phyloP scores from a whole-genome alignment of 2,329 filamentous ascomycete species.

The Sclerotinia glacialis region DNA sequence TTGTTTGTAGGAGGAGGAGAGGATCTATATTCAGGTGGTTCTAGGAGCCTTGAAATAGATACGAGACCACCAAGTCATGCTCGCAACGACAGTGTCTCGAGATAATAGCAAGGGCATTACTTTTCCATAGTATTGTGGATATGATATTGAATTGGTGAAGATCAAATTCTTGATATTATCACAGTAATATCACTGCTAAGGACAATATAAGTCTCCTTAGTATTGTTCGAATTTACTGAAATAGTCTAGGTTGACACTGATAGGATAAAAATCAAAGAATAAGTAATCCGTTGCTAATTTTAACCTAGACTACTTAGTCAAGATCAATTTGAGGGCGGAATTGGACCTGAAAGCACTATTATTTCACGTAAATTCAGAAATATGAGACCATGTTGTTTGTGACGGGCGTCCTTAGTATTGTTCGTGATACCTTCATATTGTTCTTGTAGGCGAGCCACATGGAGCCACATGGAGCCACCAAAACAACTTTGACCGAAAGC shows the following conservation, averaged over 20 bases:
- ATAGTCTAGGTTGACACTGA: background rate
- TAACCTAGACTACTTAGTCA: conserved; percentile 2
- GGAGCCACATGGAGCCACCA: conserved; percentile 8
- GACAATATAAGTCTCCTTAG: conserved; percentile 16
- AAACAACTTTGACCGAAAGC: background rate
- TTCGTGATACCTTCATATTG: conserved; percentile 19
- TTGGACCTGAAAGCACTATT: background rate
- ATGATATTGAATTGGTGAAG: background rate
- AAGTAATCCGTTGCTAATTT: background rate
- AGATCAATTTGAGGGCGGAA: background rate
- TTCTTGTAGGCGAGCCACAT: conserved; percentile 20
- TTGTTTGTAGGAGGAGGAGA: background rate
- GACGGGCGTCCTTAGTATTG: conserved; percentile 18
- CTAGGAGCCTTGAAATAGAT: background rate
- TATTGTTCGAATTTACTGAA: conserved; percentile 16
- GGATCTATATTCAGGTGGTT: background rate
- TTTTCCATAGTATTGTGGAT: conserved; percentile 9
- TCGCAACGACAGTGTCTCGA: conserved; percentile 7
- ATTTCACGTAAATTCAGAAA: background rate
- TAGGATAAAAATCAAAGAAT: background rate
- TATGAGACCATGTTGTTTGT: conserved; percentile 11
- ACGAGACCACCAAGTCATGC: background rate
- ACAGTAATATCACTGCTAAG: background rate
- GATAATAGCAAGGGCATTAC: conserved; percentile 14
- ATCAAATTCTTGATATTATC: background rate